Evolutionary conservation across 2,329 filamentous ascomycete genomes (phyloP), one percentile per base, ranked within the genome.

Genomic region (Mycosphaerella sp.): DNA sequence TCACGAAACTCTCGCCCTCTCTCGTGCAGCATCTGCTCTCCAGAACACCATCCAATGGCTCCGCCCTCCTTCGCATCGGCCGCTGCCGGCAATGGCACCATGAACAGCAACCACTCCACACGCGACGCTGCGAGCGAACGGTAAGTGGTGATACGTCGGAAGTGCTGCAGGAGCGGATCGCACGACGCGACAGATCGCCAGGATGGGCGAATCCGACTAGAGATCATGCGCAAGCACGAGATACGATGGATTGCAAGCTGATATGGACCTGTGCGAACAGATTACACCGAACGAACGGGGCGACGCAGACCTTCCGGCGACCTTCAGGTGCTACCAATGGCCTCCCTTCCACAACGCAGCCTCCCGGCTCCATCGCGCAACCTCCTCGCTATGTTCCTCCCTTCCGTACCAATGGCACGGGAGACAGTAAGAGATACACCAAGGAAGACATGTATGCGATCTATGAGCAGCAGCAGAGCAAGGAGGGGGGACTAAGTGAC

Each of bases 381-480:
- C 61, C 66, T 67, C 61, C 65, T 25, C 66, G 65, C 61, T 85
- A 82, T 65, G 78, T 84, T 44, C 81, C 79, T 64, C 81, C 78
- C 62, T 48, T 48, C 28, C 82, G 84, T 67, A 79, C 80, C 61
- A 82, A 80, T 61, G 78, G 78, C 52, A 71, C 81, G 48, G 64
- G 68, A 37, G 76, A 80, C 43, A 36, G 35, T 43, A 73, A 75
- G 53, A 82, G 86, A 61, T 95, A 94, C 70, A 82, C 81, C 57
- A 87, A 84, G 68, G 87, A 90, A 2, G 81, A 94, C 58, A 75
- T 96, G 56, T 75, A 95, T 52, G 80, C 83, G 50, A 79, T 95
- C 59, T 91, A 81, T 70, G 81, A 79, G 60, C 69, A 71, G 51
- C 78, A 82, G 62, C 74, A 76, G 41, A 70, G 70, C 48, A 74